Conservation (phyloP, 805 yeast species). For the Saccharomycopsis sp. region DNA sequence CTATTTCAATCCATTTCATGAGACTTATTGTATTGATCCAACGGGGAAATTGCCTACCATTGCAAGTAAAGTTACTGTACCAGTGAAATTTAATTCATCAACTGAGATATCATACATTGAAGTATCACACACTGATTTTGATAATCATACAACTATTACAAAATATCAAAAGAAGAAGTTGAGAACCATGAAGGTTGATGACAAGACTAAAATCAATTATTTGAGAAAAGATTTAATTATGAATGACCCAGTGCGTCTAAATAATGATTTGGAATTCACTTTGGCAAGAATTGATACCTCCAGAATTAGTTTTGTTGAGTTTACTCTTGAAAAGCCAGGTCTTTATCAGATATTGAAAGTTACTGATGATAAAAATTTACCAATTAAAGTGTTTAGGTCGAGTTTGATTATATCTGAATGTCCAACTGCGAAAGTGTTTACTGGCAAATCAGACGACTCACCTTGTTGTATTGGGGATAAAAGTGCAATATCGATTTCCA, state of each 20-base stretch:
- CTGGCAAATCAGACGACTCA: conserved; percentile 25
- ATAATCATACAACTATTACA: conserved; percentile 38
- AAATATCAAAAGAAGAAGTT: conserved; percentile 57
- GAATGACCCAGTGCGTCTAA: conserved; percentile 23
- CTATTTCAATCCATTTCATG: conserved; percentile 65
- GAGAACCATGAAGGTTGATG: conserved; percentile 27
- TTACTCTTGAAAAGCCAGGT: conserved; percentile 64
- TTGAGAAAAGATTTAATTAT: conserved; percentile 22
- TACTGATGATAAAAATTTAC: conserved; percentile 55
- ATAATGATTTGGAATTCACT: conserved; percentile 14
- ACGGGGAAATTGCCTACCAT: conserved; percentile 21
- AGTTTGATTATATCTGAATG: conserved; percentile 67
- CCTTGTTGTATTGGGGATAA: conserved; percentile 56
- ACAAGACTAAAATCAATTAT: conserved; percentile 10
- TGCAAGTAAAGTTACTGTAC: conserved; percentile 40
- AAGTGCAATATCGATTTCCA: conserved; percentile 46
- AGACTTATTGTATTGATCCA: conserved; percentile 52
- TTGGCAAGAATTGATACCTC: conserved; percentile 8
- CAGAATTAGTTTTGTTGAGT: conserved; percentile 39
- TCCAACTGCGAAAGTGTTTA: conserved; percentile 57
- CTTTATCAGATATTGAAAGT: conserved; percentile 66
- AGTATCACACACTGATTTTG: conserved; percentile 49
- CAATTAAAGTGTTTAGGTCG: conserved; percentile 52
- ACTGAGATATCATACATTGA: conserved; percentile 62
- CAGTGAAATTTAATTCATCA: conserved; percentile 77